Evolutionary conservation across 225 moss, liverwort and hornwort genomes (phyloP).

Genomic region (Marchantia paleacea): DNA sequence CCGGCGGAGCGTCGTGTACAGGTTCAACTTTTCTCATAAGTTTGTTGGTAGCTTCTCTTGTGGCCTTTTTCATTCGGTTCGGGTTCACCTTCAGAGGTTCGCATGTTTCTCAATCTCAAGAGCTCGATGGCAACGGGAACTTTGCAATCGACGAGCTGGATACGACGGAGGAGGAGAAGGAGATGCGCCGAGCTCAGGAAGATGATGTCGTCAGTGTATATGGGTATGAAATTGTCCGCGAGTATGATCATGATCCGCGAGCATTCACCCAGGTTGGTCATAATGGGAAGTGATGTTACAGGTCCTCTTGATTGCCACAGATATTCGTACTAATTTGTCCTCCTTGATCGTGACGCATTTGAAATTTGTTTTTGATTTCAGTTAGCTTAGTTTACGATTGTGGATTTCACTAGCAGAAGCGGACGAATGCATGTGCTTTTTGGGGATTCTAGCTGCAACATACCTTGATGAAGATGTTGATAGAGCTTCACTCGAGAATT

Average conservation of each 20-base stretch:
- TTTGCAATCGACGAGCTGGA: background rate
- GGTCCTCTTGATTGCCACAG: background rate
- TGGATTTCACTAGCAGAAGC: no score
- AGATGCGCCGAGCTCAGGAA: background rate
- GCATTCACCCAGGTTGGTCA: conserved; percentile 83
- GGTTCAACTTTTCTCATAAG: conserved; percentile 18
- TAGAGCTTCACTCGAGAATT: background rate
- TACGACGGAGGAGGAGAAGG: background rate
- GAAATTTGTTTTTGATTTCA: background rate
- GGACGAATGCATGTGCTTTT: no score
- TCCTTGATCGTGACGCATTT: no score
- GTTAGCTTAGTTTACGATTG: background rate
- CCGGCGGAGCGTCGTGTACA: conserved; percentile 3
- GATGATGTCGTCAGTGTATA: conserved; percentile 45
- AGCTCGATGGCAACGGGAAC: background rate
- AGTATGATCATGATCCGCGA: conserved; percentile 69
- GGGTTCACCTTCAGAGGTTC: conserved; percentile 32
- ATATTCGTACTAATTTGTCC: background rate
- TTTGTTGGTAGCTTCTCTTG: conserved; percentile 17
- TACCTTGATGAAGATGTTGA: background rate
- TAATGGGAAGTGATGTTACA: background rate
- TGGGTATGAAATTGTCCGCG: conserved; percentile 65
- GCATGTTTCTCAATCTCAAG: background rate
- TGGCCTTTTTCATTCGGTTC: conserved; percentile 29
- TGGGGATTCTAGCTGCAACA: no score